Conservation (phyloP, 176 grass and related monocot species). For the Alloteropsis semialata region DNA sequence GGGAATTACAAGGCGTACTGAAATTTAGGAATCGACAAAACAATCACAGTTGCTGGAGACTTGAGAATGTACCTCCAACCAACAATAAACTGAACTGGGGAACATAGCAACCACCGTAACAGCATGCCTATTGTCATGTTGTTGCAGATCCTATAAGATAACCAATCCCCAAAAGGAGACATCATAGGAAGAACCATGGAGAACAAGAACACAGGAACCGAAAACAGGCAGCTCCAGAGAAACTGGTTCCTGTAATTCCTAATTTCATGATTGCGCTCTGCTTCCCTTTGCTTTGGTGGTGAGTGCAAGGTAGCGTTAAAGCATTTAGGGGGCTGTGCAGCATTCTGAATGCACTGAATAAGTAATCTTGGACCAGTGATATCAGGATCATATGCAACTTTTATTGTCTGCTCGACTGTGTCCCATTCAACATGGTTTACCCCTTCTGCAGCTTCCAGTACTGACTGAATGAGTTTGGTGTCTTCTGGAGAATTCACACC, state of each 20-base stretch:
- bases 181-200: slow-evolving; percentile 91
- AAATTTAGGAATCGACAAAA: background rate
- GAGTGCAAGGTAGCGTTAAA: slow-evolving; percentile 69
- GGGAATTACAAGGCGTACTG: slow-evolving; percentile 11
- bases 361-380: slow-evolving; percentile 88
- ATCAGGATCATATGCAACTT: slow-evolving; percentile 80
- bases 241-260: slow-evolving; percentile 84
- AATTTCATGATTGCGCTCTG: slow-evolving; percentile 62
- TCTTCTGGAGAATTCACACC: slow-evolving; percentile 64
- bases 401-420: slow-evolving; percentile 50
- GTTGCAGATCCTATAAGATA: slow-evolving; percentile 61
- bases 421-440: slow-evolving; percentile 77
- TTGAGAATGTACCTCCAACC: slow-evolving; percentile 82
- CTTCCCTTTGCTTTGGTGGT: slow-evolving; percentile 70
- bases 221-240: slow-evolving; percentile 92
- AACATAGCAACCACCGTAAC: slow-evolving; percentile 80
- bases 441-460: slow-evolving; percentile 66
- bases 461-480: slow-evolving; percentile 59
- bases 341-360: slow-evolving; percentile 70
- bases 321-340: slow-evolving; percentile 45
- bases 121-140: slow-evolving; percentile 88
- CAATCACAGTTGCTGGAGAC: background rate
- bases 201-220: slow-evolving; percentile 80
- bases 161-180: slow-evolving; percentile 68
- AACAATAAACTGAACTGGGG: slow-evolving; percentile 98